Base-by-base conservation (phyloP, 2,329 filamentous ascomycete genomes). In the Triangularia verruculosa region DNA sequence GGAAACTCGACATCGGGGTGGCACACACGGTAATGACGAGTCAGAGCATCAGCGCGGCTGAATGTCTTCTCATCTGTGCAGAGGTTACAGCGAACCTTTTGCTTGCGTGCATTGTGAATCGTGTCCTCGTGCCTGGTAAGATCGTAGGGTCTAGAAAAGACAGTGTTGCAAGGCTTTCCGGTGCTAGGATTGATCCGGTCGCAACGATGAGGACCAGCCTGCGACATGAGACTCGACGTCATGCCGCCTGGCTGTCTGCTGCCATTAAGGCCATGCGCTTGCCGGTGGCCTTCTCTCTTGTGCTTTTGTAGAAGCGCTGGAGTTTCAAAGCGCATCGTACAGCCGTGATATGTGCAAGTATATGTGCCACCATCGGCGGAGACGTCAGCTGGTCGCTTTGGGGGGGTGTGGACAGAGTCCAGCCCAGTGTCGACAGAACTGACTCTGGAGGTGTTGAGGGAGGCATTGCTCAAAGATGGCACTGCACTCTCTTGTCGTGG, bases 41-140 rank as follows among this genome's bases (percentile, higher is more conserved):
- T 98, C 56, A 98, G 82, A 1, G 95, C 95, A 79, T 99, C 95
- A 68, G 94, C 95, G 63, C 95, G 88, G 70, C 93, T 97, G 74
- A 99, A 99, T 0, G 92, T 96, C 83, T 98, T 98, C 73, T 98
- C 94, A 72, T 98, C 93, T 1, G 91, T 93, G 78, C 95, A 99
- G 56, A 97, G 79, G 67, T 93, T 88, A 77, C 95, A 99, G 53
- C 92, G 89, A 7, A 97, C 93, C 80, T 98, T 98, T 76, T 93
- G 89, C 82, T 97, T 97, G 71, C 91, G 88, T 1, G 88, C 89
- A 71, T 97, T 97, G 83, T 98, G 95, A 68, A 98, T 98, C 0
- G 95, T 98, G 69, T 97, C 94, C 76, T 99, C 95, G 74, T 99
- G 95, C 22, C 95, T 85, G 0, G 95, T 99, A 59, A 99, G 83